phyloP scores from a whole-genome alignment of 768 basidiomycete species.

The Pleurotus salmoneostramineus region DNA sequence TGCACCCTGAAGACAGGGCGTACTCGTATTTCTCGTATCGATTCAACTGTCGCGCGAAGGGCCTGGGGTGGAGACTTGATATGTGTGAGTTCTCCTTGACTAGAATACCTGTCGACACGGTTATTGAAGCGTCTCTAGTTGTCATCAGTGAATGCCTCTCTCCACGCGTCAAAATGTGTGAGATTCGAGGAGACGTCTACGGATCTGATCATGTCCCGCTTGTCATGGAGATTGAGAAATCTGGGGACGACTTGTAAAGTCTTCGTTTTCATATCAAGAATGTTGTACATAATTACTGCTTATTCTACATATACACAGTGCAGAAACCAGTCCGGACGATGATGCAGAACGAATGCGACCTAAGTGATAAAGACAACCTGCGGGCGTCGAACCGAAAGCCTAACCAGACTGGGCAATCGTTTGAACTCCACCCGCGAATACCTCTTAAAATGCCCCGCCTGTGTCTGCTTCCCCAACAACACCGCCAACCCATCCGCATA shows the following conservation, averaged over 20 bases:
- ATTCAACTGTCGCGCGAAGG: slow-evolving; percentile 75
- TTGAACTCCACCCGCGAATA: background rate
- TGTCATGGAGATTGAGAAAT: slow-evolving; percentile 61
- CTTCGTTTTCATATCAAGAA: no score
- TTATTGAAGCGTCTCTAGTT: slow-evolving; percentile 36
- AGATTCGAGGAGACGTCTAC: slow-evolving; percentile 81
- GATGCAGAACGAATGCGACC: background rate
- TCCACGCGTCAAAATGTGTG: slow-evolving; percentile 71
- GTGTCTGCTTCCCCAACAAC: background rate
- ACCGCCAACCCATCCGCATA: background rate
- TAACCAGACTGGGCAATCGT: background rate
- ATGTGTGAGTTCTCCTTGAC: slow-evolving; percentile 51
- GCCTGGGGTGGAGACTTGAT: slow-evolving; percentile 86
- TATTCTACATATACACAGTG: background rate
- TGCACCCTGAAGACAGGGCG: slow-evolving; percentile 63
- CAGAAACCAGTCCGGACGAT: background rate
- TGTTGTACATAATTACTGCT: no score
- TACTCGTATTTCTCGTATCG: slow-evolving; percentile 86
- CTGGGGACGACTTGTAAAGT: slow-evolving; percentile 24
- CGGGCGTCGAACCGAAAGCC: background rate
- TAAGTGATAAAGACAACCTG: background rate
- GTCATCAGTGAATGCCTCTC: slow-evolving; percentile 69
- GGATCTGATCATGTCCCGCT: slow-evolving; percentile 87
- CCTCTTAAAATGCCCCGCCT: background rate
- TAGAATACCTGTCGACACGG: background rate